Base-by-base conservation (phyloP, 2,329 filamentous ascomycete genomes). In the Achaetomium macrosporum region DNA sequence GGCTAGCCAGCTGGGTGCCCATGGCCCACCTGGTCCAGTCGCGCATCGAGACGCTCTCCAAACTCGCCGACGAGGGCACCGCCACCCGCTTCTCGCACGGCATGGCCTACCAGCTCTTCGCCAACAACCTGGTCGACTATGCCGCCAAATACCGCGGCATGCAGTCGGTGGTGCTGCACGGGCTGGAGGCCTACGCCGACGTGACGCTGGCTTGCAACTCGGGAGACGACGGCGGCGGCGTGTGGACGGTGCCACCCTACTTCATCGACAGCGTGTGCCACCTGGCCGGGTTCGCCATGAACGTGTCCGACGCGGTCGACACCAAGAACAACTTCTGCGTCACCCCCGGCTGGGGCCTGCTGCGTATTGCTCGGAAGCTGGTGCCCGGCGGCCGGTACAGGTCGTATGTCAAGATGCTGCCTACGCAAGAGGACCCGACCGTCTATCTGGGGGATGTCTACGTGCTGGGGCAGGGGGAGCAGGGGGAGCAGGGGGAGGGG, bases 41-140 rank as follows among this genome's bases (percentile, higher is more conserved):
- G 47, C 73, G 75, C 42, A 70, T 77, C 51, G 65, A 73, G 7
- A 66, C 65, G 42, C 68, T 77, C 2, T 64, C 71, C 49, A 62
- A 75, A 50, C 79, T 81, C 58, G 78, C 78, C 2, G 68, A 75
- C 44, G 72, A 70, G 35, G 82, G 82, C 25, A 72, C 73, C 40
- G 81, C 82, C 40, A 81, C 81, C 67, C 79, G 81, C 56, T 75
- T 86, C 47, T 75, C 78, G 54, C 76, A 78, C 39, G 78, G 76
- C 41, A 83, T 85, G 75, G 80, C 82, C 9, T 87, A 87, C 73
- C 81, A 79, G 64, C 72, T 67, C 4, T 66, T 69, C 48, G 59
- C 54, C 10, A 59, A 50, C 37, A 66, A 64, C 42, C 53, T 73
- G 15, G 71, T 72, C 17, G 63, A 72, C 43, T 73, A 72, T 53